These are phyloP conservation scores for Metschnikowia lochheadii DNA, from an alignment of 805 yeast genomes.

Conservation along the genomic window DNA sequence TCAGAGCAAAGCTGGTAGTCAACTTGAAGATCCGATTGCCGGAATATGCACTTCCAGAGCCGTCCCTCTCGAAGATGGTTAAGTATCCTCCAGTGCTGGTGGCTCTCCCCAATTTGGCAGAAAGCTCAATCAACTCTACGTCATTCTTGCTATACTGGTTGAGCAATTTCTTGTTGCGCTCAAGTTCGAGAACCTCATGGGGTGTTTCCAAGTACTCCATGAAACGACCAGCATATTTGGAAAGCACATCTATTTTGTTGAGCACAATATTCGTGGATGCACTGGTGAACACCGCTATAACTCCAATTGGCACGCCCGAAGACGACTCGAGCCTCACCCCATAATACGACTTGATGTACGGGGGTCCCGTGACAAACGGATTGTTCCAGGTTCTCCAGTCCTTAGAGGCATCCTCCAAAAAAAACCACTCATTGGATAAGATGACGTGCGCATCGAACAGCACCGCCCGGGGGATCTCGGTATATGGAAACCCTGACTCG, in stretches of 20 bases:
- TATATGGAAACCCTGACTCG: slow-evolving; percentile 44
- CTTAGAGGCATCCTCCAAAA: slow-evolving; percentile 52
- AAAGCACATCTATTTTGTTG: slow-evolving; percentile 32
- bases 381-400: slow-evolving; percentile 69
- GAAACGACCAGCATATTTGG: slow-evolving; percentile 37
- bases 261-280: slow-evolving; percentile 38
- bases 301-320: slow-evolving; percentile 49
- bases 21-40: slow-evolving; percentile 46
- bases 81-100: slow-evolving; percentile 40
- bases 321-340: slow-evolving; percentile 54
- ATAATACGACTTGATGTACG: slow-evolving; percentile 57
- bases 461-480: slow-evolving; percentile 49
- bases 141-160: slow-evolving; percentile 11
- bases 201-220: slow-evolving; percentile 40
- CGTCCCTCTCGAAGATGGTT: slow-evolving; percentile 58
- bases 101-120: slow-evolving; percentile 50
- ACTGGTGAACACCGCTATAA: slow-evolving; percentile 54
- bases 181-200: slow-evolving; percentile 12
- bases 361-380: slow-evolving; percentile 62
- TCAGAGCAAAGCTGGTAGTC: slow-evolving; percentile 15
- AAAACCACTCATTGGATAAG: slow-evolving; percentile 51
- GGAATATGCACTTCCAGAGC: slow-evolving; percentile 58
- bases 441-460: slow-evolving; percentile 70
- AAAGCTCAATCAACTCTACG: slow-evolving; percentile 30
- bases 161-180: slow-evolving; percentile 5